Conservation (phyloP, 1,284 basidiomycete genomes). For the Meripilus lineatus region DNA sequence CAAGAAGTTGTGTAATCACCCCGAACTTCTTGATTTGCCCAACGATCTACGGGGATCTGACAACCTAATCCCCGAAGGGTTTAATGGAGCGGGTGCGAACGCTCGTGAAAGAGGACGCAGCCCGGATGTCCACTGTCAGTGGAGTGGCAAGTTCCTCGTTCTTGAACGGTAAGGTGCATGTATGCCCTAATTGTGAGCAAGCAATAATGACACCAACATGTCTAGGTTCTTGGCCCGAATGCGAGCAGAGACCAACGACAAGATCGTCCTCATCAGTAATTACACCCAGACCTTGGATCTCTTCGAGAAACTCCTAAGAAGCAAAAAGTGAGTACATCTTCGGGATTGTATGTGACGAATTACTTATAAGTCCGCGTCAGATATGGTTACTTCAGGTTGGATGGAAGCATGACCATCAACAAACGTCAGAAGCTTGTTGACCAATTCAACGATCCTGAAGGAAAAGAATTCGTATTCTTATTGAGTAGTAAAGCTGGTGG, state of each 20-base stretch:
- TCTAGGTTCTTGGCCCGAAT: constrained; percentile 83
- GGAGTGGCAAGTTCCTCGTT: constrained; percentile 92
- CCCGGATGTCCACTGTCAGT: constrained; percentile 67
- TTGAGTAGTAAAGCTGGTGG: constrained; percentile 97
- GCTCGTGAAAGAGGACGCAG: constrained; percentile 36
- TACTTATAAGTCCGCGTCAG: constrained; percentile 39
- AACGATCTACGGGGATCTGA: constrained; percentile 87
- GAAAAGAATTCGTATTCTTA: constrained; percentile 94
- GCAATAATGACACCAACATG: not conserved
- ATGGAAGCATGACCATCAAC: constrained; percentile 90
- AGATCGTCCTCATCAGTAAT: constrained; percentile 98
- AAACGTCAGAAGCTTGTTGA: constrained; percentile 98
- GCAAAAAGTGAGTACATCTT: constrained; percentile 60
- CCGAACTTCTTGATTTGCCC: constrained; percentile 87
- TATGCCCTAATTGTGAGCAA: not conserved
- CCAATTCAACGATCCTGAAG: constrained; percentile 94
- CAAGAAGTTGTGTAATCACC: constrained; percentile 98
- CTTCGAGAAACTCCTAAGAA: constrained; percentile 83
- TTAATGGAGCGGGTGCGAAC: constrained; percentile 48
- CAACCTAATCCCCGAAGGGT: constrained; percentile 80
- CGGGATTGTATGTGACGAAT: not conserved
- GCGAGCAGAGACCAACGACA: constrained; percentile 81
- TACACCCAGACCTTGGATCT: constrained; percentile 97
- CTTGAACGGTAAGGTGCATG: constrained; percentile 73
- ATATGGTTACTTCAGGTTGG: constrained; percentile 90